A percentile compares a stretch with the other conserved stretches of the same genome.
These are phyloP conservation scores for Schizochytrium sp. DNA, from an alignment of 108 stramenopile species.

Conservation along the genomic window DNA sequence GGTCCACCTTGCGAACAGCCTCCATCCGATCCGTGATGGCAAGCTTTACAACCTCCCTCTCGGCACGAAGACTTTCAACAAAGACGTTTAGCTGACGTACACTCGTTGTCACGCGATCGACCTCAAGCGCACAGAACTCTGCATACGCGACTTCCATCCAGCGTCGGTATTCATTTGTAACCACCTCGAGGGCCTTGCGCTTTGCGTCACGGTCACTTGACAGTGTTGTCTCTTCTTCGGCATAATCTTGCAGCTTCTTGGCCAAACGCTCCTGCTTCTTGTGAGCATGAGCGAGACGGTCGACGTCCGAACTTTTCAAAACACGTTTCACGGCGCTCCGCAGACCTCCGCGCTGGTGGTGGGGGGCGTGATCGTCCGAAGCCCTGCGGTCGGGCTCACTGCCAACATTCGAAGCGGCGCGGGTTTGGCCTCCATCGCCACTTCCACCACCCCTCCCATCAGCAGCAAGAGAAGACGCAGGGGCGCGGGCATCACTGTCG, in stretches of 20 bases:
- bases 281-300: background rate
- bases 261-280: constrained; percentile 11
- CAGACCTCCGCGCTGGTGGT: background rate
- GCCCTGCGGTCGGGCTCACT: background rate
- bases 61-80: background rate
- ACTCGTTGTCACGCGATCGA: background rate
- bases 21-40: background rate
- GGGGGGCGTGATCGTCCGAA: background rate
- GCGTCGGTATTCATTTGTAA: background rate
- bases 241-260: background rate
- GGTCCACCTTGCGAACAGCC: background rate
- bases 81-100: background rate
- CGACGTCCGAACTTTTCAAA: background rate
- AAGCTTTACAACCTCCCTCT: background rate
- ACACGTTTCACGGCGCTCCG: background rate
- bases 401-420: background rate
- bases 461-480: background rate
- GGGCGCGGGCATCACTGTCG: background rate
- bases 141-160: background rate
- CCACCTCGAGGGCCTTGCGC: background rate
- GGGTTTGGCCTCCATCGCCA: background rate
- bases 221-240: background rate
- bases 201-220: background rate
- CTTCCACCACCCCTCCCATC: background rate
- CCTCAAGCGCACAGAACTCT: background rate